Conservation (phyloP, 306 rosid species). For the Hippophae gyantsensis region DNA sequence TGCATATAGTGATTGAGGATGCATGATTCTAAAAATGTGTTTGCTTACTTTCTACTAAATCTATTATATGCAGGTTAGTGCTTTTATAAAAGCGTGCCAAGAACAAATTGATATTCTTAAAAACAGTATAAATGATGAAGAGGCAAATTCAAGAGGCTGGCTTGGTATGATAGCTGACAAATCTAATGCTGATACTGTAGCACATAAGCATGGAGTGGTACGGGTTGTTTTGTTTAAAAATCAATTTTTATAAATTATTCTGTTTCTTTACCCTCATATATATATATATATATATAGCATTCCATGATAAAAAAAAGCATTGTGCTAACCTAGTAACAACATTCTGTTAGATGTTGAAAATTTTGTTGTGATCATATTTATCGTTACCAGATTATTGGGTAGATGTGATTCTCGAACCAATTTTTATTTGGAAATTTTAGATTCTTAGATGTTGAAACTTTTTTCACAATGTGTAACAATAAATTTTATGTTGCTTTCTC, state of each 20-base stretch:
- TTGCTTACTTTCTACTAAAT: slow-evolving; percentile 6
- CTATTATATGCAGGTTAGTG: slow-evolving; percentile 56
- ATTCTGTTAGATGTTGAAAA: not conserved
- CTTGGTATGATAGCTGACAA: slow-evolving; percentile 47
- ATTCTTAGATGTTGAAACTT: not conserved
- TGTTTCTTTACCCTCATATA: not conserved
- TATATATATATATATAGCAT: too few relatives aligned
- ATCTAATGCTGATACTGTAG: slow-evolving; percentile 72
- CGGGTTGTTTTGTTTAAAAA: slow-evolving; percentile 15
- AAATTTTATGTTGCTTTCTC: slow-evolving; percentile 11
- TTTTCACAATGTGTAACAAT: slow-evolving; percentile 5
- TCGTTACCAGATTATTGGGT: not conserved
- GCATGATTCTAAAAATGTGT: not conserved
- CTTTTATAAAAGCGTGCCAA: slow-evolving; percentile 88
- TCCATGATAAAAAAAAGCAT: not conserved
- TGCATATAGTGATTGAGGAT: too few relatives aligned
- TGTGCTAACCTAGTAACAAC: not conserved
- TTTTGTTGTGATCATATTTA: not conserved
- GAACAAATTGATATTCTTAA: slow-evolving; percentile 78
- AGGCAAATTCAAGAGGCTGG: slow-evolving; percentile 73
- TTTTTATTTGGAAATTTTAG: not conserved
- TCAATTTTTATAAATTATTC: slow-evolving; percentile 1
- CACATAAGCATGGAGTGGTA: slow-evolving; percentile 99
- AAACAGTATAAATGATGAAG: slow-evolving; percentile 67
- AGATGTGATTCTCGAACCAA: not conserved